Base-by-base conservation (phyloP, 768 basidiomycete genomes). In the Termitomyces sp. region DNA sequence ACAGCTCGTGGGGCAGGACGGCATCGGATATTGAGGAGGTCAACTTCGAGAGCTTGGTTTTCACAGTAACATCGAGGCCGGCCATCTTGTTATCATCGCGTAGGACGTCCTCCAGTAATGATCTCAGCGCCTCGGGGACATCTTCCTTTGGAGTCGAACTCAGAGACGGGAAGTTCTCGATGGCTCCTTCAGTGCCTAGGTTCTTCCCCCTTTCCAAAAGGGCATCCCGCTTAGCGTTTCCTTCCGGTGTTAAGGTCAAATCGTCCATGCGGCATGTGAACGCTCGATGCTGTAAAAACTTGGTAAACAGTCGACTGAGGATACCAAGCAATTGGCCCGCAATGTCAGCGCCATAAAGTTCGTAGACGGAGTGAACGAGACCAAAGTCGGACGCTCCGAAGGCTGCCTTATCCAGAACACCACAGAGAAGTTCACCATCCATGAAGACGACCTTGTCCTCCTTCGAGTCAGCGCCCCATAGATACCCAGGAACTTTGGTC, bases 211-310 rank as follows among this genome's bases (percentile, higher is more conserved):
- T 75, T 39, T 81, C 76, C 14, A 98, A 72, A 47, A 98, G 79
- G 39, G 86, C 79, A 47, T 79, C 74, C 62, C 97, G 83, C 56
- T 79, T 79, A 44, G 71, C 69, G 69, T 98, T 89, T 22, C 93
- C 95, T 55, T 86, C 83, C 0, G 85, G 81, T 7, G 95, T 98
- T 49, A 99, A 79, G 52, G 90, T 87, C 43, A 99, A 80, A 78
- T 99, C 97, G 72, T 99, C 97, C 93, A 98, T 98, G 20, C 97
- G 87, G 74, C 97, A 99, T 2, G 95, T 95, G 75, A 99, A 99
- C 0, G 94, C 97, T 42, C 95, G 90, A 66, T 94, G 92, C 66
- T 98, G 96, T 54, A 99, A 79, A 74, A 92, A 98, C 69, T 97
- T 98, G 44, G 97, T 98, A 74, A 99, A 94, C 33, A 98, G 77